phyloP scores from a whole-genome alignment of 345 rosid species.

The Punica granatum region DNA sequence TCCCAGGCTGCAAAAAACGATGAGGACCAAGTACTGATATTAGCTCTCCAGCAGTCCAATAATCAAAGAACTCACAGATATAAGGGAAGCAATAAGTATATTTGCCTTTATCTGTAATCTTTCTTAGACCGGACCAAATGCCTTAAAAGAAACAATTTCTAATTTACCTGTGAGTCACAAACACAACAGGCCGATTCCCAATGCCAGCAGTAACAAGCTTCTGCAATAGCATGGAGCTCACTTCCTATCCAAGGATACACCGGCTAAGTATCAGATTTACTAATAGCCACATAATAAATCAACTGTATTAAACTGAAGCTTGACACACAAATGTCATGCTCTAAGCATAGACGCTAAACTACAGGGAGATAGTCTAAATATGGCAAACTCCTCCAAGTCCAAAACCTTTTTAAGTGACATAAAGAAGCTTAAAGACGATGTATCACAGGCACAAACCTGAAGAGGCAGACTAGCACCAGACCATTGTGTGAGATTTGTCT shows the following conservation, averaged over 20 bases:
- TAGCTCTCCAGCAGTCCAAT: not conserved
- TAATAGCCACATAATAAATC: not conserved
- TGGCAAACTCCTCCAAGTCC: not conserved
- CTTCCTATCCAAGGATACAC: slow-evolving; percentile 49
- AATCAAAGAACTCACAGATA: not conserved
- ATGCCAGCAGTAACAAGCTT: slow-evolving; percentile 89
- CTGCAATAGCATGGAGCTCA: slow-evolving; percentile 66
- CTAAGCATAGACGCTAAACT: not conserved
- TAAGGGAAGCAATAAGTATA: not conserved
- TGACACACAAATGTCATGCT: not conserved
- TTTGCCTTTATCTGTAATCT: not conserved
- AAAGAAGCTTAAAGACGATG: not conserved
- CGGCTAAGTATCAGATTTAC: not conserved
- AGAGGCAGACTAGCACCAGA: slow-evolving; percentile 96
- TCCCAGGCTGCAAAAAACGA: slow-evolving; percentile 65
- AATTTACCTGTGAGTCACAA: slow-evolving; percentile 90
- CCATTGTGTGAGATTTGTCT: slow-evolving; percentile 93
- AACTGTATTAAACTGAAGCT: not conserved
- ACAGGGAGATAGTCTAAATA: not conserved
- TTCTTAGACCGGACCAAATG: not conserved
- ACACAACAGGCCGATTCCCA: slow-evolving; percentile 91
- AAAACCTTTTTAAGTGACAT: not conserved
- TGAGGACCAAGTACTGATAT: not conserved
- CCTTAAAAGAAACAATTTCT: not conserved
- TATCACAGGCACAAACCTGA: slow-evolving; percentile 49